phyloP scores from a whole-genome alignment of 1,284 basidiomycete genomes.

The Sanguinoderma infundibulare region DNA sequence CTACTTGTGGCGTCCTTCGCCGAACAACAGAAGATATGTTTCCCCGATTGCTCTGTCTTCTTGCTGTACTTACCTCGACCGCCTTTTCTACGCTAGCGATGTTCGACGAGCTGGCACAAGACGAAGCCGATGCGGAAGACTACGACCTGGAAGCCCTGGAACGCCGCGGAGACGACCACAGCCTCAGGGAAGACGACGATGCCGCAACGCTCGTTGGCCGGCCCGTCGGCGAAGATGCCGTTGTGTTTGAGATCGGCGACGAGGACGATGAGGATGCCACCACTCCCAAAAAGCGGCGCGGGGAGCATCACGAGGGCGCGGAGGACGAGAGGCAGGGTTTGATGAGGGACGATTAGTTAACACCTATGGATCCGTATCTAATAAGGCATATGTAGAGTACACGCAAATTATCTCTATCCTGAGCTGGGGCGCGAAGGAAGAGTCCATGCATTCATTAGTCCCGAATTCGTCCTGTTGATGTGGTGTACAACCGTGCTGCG shows the following conservation, averaged over 20 bases:
- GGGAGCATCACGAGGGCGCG: conserved; percentile 50
- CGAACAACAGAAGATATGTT: conserved; percentile 88
- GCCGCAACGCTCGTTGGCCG: conserved; percentile 70
- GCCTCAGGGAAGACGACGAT: conserved; percentile 66
- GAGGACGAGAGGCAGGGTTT: conserved; percentile 66
- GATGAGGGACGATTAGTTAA: conserved; percentile 49
- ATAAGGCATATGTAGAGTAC: conserved; percentile 56
- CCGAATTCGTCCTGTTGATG: conserved; percentile 81
- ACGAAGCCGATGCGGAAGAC: conserved; percentile 92
- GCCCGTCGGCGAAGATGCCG: conserved; percentile 66
- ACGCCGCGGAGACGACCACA: conserved; percentile 47
- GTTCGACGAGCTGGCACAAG: conserved; percentile 86
- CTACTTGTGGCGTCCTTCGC: conserved; percentile 93
- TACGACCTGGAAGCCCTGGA: conserved; percentile 85
- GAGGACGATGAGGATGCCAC: conserved; percentile 71
- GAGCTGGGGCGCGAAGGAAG: conserved; percentile 15
- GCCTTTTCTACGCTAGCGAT: conserved; percentile 68
- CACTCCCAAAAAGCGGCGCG: conserved; percentile 51
- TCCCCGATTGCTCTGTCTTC: neutral
- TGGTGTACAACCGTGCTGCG: conserved; percentile 82
- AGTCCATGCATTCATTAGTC: conserved; percentile 46
- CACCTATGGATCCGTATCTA: conserved; percentile 32
- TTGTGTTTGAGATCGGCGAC: conserved; percentile 93
- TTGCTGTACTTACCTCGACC: conserved; percentile 35
- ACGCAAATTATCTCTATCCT: conserved; percentile 37